A percentile compares a stretch with the other conserved stretches of the same genome.
Evolutionary conservation across 2,329 filamentous ascomycete species (phyloP).

Genomic region (Ophiostoma angusticollis): DNA sequence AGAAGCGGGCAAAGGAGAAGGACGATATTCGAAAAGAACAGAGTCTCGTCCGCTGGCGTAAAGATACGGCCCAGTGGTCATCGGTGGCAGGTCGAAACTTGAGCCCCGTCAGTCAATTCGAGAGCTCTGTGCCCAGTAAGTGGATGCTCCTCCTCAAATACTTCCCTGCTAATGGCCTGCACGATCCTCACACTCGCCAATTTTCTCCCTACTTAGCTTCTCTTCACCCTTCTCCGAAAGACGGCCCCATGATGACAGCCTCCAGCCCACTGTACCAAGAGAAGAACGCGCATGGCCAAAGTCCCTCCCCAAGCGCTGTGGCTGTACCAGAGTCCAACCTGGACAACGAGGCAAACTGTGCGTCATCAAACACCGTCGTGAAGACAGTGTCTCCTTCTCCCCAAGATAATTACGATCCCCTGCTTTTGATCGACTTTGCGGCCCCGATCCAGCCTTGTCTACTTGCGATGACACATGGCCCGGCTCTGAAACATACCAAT

Average conservation of each 20-base stretch:
- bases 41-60: slow-evolving; percentile 29
- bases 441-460: too few species aligned
- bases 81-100: slow-evolving; percentile 36
- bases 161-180: neutral
- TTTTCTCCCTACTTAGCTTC: neutral
- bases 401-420: too few species aligned
- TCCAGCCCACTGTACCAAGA: neutral
- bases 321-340: too few species aligned
- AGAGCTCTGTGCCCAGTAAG: slow-evolving; percentile 12
- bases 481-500: too few species aligned
- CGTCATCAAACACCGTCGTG: too few species aligned
- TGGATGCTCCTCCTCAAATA: neutral
- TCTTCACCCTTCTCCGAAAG: neutral
- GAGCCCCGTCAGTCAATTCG: slow-evolving; percentile 36
- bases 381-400: too few species aligned
- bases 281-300: neutral
- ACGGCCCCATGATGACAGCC: neutral
- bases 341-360: too few species aligned
- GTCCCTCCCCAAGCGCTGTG: too few species aligned
- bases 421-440: too few species aligned
- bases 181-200: neutral
- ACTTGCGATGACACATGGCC: too few species aligned
- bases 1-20: slow-evolving; percentile 31
- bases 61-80: slow-evolving; percentile 35
- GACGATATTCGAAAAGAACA: slow-evolving; percentile 23